Evolutionary conservation across 768 basidiomycete species (phyloP), one percentile per base, ranked within the genome.

Genomic region (Collybia nuda): DNA sequence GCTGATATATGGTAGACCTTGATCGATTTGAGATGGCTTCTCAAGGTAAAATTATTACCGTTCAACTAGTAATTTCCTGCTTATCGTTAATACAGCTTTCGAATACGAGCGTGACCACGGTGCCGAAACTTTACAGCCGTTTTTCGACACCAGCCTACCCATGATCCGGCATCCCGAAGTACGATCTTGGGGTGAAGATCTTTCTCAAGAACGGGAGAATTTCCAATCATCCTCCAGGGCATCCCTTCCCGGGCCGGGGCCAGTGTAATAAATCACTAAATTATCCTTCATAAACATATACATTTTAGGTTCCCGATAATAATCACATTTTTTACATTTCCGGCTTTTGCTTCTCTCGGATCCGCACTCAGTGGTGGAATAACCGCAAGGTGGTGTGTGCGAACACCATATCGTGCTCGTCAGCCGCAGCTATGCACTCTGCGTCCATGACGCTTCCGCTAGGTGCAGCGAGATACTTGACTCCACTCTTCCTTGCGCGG

Each of bases 401-500:
- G 69, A 97, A 98, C 52, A 95, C 89, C 39, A 98, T 90, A 35
- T 74, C 80, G 60, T 90, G 86, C 72, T 98, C 97, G 68, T 99
- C 87, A 9, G 96, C 96, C 2, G 93, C 92, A 72, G 92, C 93
- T 75, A 99, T 86, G 62, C 97, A 96, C 67, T 95, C 96, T 40
- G 69, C 84, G 62, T 99, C 97, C 96, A 98, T 98, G 53, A 99
- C 93, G 58, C 91, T 94, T 42, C 97, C 97, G 44, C 86, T 83
- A 2, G 91, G 88, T 6, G 95, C 93, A 21, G 93, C 93, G 41
- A 99, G 77, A 69, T 97, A 98, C 64, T 73, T 83, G 43, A 93
- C 95, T 0, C 97, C 97, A 54, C 93, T 95, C 77, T 90, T 87
- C 68, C 81, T 78, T 44, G 93, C 91, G 40, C 97, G 79, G 65